phyloP scores from a whole-genome alignment of 805 yeast genomes.

The Kodamaea neixiangensis region DNA sequence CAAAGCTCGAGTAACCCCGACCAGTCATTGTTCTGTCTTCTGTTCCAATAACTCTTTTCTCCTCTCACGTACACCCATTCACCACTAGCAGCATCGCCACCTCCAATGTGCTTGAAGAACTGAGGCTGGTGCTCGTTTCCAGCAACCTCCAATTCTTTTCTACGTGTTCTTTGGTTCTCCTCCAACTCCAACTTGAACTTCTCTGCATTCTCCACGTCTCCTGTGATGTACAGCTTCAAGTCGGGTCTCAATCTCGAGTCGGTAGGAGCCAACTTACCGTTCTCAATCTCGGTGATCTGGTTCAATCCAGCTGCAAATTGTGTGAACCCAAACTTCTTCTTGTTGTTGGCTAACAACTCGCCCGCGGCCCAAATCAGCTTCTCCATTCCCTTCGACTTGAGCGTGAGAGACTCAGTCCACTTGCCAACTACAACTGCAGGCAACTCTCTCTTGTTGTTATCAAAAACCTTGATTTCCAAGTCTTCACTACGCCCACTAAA shows the following conservation, averaged over 20 bases:
- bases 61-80: conserved; percentile 63
- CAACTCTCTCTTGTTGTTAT: conserved; percentile 34
- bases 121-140: conserved; percentile 53
- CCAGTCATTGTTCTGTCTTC: conserved; percentile 69
- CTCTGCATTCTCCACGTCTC: conserved; percentile 74
- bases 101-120: conserved; percentile 58
- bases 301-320: conserved; percentile 79
- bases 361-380: conserved; percentile 72
- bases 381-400: conserved; percentile 43
- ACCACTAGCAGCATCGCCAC: conserved; percentile 37
- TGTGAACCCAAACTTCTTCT: conserved; percentile 82
- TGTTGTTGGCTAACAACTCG: conserved; percentile 55
- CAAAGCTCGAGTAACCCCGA: conserved; percentile 52
- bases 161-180: conserved; percentile 74
- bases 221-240: conserved; percentile 67
- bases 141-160: conserved; percentile 55
- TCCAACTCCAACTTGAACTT: conserved; percentile 66
- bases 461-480: conserved; percentile 47
- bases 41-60: conserved; percentile 71
- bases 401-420: conserved; percentile 74
- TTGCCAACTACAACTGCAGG: conserved; percentile 62
- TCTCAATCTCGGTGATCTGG: conserved; percentile 73
- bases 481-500: conserved; percentile 82
- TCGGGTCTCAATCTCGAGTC: conserved; percentile 94
- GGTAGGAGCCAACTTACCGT: conserved; percentile 68